These are phyloP conservation scores for Phytophthora lateralis DNA, from an alignment of 352 stramenopile genomes.

Conservation along the genomic window DNA sequence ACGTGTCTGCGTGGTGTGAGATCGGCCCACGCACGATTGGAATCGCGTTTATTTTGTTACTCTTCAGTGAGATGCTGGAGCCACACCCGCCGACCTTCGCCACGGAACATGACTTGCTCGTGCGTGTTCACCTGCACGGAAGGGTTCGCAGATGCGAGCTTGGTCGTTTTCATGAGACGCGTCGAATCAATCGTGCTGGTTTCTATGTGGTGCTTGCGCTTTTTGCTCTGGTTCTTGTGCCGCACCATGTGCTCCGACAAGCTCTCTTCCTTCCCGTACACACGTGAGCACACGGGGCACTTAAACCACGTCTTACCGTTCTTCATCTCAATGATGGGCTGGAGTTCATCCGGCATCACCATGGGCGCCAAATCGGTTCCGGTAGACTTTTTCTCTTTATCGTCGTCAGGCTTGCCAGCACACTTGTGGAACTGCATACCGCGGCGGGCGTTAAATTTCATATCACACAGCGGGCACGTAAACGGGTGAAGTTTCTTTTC, in stretches of 20 bases:
- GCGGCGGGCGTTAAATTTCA: slow-evolving; percentile 87
- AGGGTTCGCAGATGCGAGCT: slow-evolving; percentile 84
- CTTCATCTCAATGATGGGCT: slow-evolving; percentile 75
- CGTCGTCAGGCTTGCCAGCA: slow-evolving; percentile 48
- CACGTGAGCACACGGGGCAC: slow-evolving; percentile 76
- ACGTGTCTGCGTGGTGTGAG: background rate
- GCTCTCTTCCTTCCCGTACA: slow-evolving; percentile 81
- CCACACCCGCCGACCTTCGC: slow-evolving; percentile 73
- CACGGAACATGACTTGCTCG: slow-evolving; percentile 85
- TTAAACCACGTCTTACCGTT: slow-evolving; percentile 89
- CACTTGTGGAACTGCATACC: slow-evolving; percentile 90
- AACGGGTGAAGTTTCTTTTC: slow-evolving; percentile 90
- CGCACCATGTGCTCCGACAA: slow-evolving; percentile 81
- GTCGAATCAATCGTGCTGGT: slow-evolving; percentile 82
- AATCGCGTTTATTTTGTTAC: slow-evolving; percentile 16
- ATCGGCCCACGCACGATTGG: too few species aligned
- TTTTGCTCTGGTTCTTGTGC: slow-evolving; percentile 87
- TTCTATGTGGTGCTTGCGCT: slow-evolving; percentile 87
- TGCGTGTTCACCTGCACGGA: slow-evolving; percentile 90
- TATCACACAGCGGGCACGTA: slow-evolving; percentile 74
- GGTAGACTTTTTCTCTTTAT: slow-evolving; percentile 34
- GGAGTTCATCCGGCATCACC: slow-evolving; percentile 64
- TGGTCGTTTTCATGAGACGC: slow-evolving; percentile 75
- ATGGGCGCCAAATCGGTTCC: slow-evolving; percentile 59
- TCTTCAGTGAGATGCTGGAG: slow-evolving; percentile 71